phyloP scores from a whole-genome alignment of 1,284 basidiomycete genomes.

The Fistulina hepatica region DNA sequence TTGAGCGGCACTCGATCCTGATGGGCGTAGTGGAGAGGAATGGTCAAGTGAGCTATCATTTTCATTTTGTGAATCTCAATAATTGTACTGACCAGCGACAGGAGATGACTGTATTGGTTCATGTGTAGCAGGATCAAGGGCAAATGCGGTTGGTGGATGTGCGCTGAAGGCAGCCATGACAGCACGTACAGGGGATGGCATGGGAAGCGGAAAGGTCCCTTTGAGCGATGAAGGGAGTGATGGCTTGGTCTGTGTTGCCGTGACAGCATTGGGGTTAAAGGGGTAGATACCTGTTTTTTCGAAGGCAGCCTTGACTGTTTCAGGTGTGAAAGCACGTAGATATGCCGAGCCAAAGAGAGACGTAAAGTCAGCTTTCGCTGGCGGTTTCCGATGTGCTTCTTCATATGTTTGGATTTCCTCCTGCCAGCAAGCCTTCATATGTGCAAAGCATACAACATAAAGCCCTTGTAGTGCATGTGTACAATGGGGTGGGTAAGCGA shows the following conservation, averaged over 20 bases:
- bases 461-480: slow-evolving; percentile 16
- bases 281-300: slow-evolving; percentile 23
- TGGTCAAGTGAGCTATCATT: too few relatives aligned
- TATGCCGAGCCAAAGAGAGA: slow-evolving; percentile 19
- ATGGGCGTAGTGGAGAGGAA: too few relatives aligned
- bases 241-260: slow-evolving; percentile 18
- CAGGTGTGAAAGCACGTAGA: slow-evolving; percentile 15
- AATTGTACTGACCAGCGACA: too few relatives aligned
- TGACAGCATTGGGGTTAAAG: slow-evolving; percentile 20
- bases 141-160: slow-evolving; percentile 12
- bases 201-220: slow-evolving; percentile 18
- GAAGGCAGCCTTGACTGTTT: slow-evolving; percentile 21
- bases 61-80: too few relatives aligned
- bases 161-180: slow-evolving; percentile 16
- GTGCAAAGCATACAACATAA: slow-evolving; percentile 14
- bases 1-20: too few relatives aligned
- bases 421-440: slow-evolving; percentile 13
- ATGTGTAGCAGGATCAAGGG: slow-evolving; percentile 6
- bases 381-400: slow-evolving; percentile 6
- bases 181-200: slow-evolving; percentile 16
- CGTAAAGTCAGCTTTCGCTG: slow-evolving; percentile 21
- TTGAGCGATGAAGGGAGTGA: slow-evolving; percentile 16
- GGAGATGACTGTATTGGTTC: too few relatives aligned
- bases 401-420: slow-evolving; percentile 11
- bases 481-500: slow-evolving; percentile 23